Evolutionary conservation across 495 filamentous ascomycete genomes (phyloP), one percentile per base, ranked within the genome.

Genomic region (Lasiosphaeria ovina): DNA sequence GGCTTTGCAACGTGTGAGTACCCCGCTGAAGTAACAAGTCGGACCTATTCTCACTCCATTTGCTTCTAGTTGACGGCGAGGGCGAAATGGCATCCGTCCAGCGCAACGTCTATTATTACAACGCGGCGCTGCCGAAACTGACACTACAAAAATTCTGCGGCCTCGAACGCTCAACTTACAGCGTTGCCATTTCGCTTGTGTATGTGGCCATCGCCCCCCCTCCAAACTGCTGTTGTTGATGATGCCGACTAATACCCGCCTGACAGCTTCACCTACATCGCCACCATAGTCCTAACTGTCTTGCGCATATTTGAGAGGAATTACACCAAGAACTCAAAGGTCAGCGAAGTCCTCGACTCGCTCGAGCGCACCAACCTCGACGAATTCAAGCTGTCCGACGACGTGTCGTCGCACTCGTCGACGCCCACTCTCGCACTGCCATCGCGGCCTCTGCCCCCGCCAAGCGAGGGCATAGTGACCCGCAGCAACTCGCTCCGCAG

Each of bases 191-290:
- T 7, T 68, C 45, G 8, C 53, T 78, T n/a, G 59, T 76, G 72
- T 77, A 62, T 4, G 73, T 67, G 11, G 36, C 16, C n/a, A n/a
- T 36, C 45, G 12, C 11, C 17, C 8, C 35, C 16, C 38, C 14
- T 33, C 33, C 9, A 9, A 34, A 8, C 5, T 52, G 33, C 10
- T 24, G 6, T 1, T n/a, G 6, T 24, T 34, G 16, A 14, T 12
- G 3, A 24, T 34, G 12, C 33, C 9, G 5, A 36, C 60, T 57
- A 42, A 64, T 58, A 59, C 59, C 38, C 14, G 16, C n/a, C 8
- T 8, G 42, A 0, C 42, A 76, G 74, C 16, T 73, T 77, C 54
- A 72, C 72, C 16, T 78, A 74, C 62, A 71, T 75, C 40, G 38
- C 69, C 50, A 74, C 72, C 59, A 64, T 70, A 35, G 58, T 65